Evolutionary conservation across 306 rosid species (phyloP).

Genomic region (Casuarina cunninghamiana): DNA sequence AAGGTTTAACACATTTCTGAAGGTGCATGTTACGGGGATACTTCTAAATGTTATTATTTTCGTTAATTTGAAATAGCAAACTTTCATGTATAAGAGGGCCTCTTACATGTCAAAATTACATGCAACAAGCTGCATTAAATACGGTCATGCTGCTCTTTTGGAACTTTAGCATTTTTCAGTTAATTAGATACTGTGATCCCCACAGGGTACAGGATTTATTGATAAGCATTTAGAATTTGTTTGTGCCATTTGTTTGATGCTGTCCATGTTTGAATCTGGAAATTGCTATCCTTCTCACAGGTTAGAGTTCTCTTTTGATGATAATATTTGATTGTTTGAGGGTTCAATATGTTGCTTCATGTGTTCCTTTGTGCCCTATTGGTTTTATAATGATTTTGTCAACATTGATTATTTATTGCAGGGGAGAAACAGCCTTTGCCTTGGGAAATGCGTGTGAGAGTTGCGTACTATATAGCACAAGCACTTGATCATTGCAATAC

Average conservation of each 20-base stretch:
- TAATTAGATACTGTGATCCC: too few species aligned
- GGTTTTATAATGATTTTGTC: constrained; percentile 13
- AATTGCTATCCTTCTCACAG: not conserved
- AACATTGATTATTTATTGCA: constrained; percentile 27
- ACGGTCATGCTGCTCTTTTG: too few species aligned
- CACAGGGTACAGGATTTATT: too few species aligned
- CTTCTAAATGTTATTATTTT: too few species aligned
- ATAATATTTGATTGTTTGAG: not conserved
- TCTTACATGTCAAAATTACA: too few species aligned
- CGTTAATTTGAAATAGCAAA: too few species aligned
- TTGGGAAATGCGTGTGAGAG: constrained; percentile 95
- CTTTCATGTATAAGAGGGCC: too few species aligned
- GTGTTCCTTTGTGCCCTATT: not conserved
- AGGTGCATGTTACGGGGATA: too few species aligned
- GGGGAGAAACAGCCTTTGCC: constrained; percentile 96
- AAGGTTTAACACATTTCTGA: too few species aligned
- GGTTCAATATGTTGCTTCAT: not conserved
- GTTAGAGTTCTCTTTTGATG: constrained; percentile 1
- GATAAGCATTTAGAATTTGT: not conserved
- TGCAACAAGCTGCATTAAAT: too few species aligned
- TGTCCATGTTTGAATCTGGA: not conserved
- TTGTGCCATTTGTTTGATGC: not conserved
- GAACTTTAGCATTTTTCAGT: too few species aligned
- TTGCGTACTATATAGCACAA: constrained; percentile 80
- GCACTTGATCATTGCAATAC: constrained; percentile 84